These are phyloP conservation scores for Hymenoscyphus occultus DNA, from an alignment of 2,329 filamentous ascomycete genomes.

Conservation along the genomic window DNA sequence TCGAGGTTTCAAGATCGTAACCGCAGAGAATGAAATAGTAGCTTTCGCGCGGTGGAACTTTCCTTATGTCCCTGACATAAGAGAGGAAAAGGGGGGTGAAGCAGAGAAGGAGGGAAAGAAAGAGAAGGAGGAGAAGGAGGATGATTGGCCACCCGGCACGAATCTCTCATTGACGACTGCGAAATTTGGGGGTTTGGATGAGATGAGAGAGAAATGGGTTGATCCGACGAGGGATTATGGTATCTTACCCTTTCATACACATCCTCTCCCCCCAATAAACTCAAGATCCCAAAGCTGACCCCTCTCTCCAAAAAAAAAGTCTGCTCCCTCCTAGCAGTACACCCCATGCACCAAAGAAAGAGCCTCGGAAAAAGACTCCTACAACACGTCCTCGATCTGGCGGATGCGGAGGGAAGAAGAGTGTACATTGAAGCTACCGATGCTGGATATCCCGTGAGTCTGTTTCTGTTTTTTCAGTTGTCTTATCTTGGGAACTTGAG, in stretches of 20 bases:
- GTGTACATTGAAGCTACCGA: constrained; percentile 42
- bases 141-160: constrained; percentile 34
- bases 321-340: constrained; percentile 39
- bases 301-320: constrained; percentile 28
- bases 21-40: constrained; percentile 32
- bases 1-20: constrained; percentile 38
- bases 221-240: constrained; percentile 37
- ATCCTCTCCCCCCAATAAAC: background rate
- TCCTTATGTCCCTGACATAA: constrained; percentile 31
- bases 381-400: constrained; percentile 37
- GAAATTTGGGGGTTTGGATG: constrained; percentile 35
- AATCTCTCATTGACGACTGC: constrained; percentile 31
- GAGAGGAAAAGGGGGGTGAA: constrained; percentile 19
- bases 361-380: constrained; percentile 39
- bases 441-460: constrained; percentile 29
- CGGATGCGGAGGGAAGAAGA: constrained; percentile 36
- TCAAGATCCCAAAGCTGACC: too few relatives aligned
- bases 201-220: constrained; percentile 33
- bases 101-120: constrained; percentile 7
- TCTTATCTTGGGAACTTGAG: background rate
- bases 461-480: background rate
- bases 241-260: constrained; percentile 18
- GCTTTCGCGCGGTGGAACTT: constrained; percentile 39
- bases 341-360: constrained; percentile 37
- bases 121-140: constrained; percentile 15